Percentiles rank a stretch among this genome's conserved stretches.
Conservation (phyloP, 2,329 filamentous ascomycete species). For the Scedosporium dehoogii region DNA sequence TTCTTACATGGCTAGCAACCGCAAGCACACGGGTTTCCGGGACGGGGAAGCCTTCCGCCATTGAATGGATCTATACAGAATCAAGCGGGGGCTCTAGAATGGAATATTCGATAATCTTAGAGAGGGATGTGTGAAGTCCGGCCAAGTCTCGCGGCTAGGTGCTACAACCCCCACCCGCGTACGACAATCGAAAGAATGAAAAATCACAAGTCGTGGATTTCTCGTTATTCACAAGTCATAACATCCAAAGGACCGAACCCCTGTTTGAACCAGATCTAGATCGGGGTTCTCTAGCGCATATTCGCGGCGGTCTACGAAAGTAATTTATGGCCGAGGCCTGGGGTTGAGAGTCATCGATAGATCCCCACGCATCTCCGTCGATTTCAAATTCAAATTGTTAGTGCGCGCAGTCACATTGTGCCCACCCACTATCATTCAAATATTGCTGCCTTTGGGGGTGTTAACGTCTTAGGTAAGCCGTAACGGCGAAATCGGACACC, state of each 20-base stretch:
- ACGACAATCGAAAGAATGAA: too few species aligned
- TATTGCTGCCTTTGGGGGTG: too few species aligned
- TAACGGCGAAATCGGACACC: too few species aligned
- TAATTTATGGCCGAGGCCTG: slow-evolving; percentile 5
- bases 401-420: too few species aligned
- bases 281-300: slow-evolving; percentile 18
- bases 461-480: too few species aligned
- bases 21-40: slow-evolving; percentile 65
- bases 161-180: too few species aligned
- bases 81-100: slow-evolving; percentile 11
- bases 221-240: too few species aligned
- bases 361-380: slow-evolving; percentile 1
- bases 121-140: slow-evolving; percentile 9
- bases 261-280: not conserved
- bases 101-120: slow-evolving; percentile 12
- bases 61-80: slow-evolving; percentile 9
- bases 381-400: too few species aligned
- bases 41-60: slow-evolving; percentile 20
- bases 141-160: too few species aligned
- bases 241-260: too few species aligned
- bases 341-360: not conserved
- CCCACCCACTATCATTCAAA: too few species aligned
- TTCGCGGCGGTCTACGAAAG: slow-evolving; percentile 27
- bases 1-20: slow-evolving; percentile 86
- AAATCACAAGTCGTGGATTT: too few species aligned